Percentiles rank a stretch among this genome's conserved stretches.
phyloP scores from a whole-genome alignment of 495 filamentous ascomycete species.

The Penicillium arizonense region DNA sequence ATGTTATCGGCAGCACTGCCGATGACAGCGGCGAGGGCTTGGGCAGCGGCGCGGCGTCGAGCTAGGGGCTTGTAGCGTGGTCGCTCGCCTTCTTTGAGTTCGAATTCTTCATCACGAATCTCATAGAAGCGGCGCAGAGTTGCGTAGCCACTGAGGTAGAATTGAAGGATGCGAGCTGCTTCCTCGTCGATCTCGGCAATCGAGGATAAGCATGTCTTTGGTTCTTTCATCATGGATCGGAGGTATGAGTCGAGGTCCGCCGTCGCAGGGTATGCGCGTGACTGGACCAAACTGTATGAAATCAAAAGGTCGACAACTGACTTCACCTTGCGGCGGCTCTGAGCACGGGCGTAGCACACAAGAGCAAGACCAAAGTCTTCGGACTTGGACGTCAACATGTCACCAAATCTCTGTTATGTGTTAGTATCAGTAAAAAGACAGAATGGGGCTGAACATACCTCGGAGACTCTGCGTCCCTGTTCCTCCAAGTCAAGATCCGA shows the following conservation, averaged over 20 bases:
- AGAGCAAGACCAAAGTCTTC: slow-evolving; percentile 78
- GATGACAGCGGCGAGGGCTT: slow-evolving; percentile 74
- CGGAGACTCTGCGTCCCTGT: slow-evolving; percentile 69
- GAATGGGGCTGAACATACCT: slow-evolving; percentile 53
- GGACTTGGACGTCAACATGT: slow-evolving; percentile 61
- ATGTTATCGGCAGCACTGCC: slow-evolving; percentile 84
- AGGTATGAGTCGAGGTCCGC: slow-evolving; percentile 68
- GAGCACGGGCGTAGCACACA: slow-evolving; percentile 81
- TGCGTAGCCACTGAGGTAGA: slow-evolving; percentile 86
- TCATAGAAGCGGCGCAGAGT: slow-evolving; percentile 86
- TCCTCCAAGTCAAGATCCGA: slow-evolving; percentile 65
- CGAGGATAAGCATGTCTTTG: slow-evolving; percentile 61
- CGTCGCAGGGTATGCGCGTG: slow-evolving; percentile 68
- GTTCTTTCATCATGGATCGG: slow-evolving; percentile 60
- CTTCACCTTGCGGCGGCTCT: slow-evolving; percentile 69
- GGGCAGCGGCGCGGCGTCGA: slow-evolving; percentile 64
- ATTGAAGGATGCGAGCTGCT: slow-evolving; percentile 75
- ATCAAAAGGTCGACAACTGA: slow-evolving; percentile 82
- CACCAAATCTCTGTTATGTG: slow-evolving; percentile 66
- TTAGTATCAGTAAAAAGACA: slow-evolving; percentile 3
- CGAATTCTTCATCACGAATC: slow-evolving; percentile 65
- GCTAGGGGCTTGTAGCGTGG: slow-evolving; percentile 46
- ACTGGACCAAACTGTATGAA: slow-evolving; percentile 80
- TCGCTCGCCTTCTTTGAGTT: slow-evolving; percentile 36
- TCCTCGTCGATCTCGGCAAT: slow-evolving; percentile 67